These are phyloP conservation scores for Kalanchoe fedtschenkoi DNA, from an alignment of 164 flowering plant genomes.

Conservation along the genomic window DNA sequence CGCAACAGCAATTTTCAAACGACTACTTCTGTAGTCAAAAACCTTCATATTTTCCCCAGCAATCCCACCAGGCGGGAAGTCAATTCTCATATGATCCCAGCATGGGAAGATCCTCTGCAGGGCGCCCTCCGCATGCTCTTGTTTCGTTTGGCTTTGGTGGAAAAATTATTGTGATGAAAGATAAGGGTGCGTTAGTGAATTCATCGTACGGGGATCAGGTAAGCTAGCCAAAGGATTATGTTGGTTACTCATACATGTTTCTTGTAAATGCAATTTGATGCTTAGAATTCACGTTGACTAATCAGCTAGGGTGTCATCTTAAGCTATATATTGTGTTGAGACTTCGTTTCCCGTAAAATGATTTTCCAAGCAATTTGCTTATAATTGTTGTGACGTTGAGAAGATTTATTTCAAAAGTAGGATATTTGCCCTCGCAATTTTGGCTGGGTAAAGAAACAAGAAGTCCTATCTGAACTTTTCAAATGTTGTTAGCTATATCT, in stretches of 20 bases:
- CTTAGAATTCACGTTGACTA: too few species aligned
- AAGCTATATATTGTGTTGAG: too few species aligned
- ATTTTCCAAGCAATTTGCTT: neutral
- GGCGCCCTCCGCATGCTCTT: conserved; percentile 92
- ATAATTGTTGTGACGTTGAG: neutral
- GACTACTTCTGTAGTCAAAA: conserved; percentile 38
- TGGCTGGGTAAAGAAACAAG: too few species aligned
- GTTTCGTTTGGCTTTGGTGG: conserved; percentile 98
- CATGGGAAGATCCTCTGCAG: conserved; percentile 65
- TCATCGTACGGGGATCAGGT: conserved; percentile 62
- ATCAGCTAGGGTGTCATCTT: too few species aligned
- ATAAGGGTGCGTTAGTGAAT: conserved; percentile 21
- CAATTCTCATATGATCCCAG: conserved; percentile 26
- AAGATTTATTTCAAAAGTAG: too few species aligned
- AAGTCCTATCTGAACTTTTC: too few species aligned
- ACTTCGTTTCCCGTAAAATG: too few species aligned
- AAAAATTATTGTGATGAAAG: conserved; percentile 77
- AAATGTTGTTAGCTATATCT: too few species aligned
- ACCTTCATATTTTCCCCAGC: conserved; percentile 23
- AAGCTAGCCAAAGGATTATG: conserved; percentile 7
- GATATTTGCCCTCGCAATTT: too few species aligned
- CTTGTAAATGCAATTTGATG: too few species aligned
- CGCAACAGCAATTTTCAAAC: conserved; percentile 30
- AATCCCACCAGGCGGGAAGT: conserved; percentile 24
- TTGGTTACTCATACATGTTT: conserved; percentile 1